Evolutionary conservation across 805 yeast genomes (phyloP).

Genomic region (Pichia occidentalis): DNA sequence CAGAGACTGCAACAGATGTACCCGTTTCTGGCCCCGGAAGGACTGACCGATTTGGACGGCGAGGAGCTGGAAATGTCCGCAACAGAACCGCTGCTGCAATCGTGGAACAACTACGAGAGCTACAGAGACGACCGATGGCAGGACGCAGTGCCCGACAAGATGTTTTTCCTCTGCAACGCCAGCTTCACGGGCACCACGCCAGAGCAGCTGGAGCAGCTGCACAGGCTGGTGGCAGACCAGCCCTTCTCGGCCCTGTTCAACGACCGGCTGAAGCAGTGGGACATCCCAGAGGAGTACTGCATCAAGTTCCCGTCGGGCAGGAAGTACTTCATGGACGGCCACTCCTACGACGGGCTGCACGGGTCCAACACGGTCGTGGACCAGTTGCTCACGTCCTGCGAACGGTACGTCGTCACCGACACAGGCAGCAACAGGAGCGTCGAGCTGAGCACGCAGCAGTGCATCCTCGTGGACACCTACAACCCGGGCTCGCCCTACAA

Average conservation of each 20-base stretch:
- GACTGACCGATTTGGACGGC: constrained; percentile 2
- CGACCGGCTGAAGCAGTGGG: no score
- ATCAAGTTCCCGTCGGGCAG: constrained; percentile 9
- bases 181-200: no score
- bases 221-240: neutral
- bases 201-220: neutral
- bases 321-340: constrained; percentile 6
- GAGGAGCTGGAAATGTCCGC: no score
- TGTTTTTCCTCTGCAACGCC: no score
- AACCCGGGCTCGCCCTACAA: constrained; percentile 19
- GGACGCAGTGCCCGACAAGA: no score
- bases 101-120: constrained; percentile 2
- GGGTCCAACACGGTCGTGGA: constrained; percentile 21
- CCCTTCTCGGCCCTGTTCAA: no score
- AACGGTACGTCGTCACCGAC: constrained; percentile 23
- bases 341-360: constrained; percentile 16
- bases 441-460: constrained; percentile 34
- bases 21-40: neutral
- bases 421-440: constrained; percentile 12
- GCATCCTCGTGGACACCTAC: constrained; percentile 34
- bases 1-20: neutral
- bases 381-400: constrained; percentile 26
- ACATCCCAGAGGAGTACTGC: neutral
- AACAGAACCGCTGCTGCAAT: no score
- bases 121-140: neutral